Base-by-base conservation (phyloP, 176 grass and related monocot genomes). In the Oryza nivara region DNA sequence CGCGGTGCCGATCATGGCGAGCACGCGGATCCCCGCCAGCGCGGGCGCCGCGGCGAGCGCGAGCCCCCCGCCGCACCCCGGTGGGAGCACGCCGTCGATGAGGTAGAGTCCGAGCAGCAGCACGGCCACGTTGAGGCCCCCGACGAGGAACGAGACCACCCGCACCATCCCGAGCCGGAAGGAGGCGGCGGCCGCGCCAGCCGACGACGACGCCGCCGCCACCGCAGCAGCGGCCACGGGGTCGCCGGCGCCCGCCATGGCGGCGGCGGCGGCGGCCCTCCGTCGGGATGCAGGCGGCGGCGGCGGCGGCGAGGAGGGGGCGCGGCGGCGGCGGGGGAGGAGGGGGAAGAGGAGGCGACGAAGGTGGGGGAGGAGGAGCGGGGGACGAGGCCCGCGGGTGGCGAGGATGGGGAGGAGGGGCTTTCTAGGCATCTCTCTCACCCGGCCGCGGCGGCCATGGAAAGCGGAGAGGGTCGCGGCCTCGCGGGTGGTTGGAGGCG, bases 91-190 rank as follows among this genome's bases (percentile, higher is more conserved):
- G 73, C 70, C 83, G 43, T 85, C 80, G 43, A 95, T 43, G 65
- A 98, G 68, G 78, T 90, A 86, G 5, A 81, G 69, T 3, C 96
- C 96, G 3, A 95, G 89, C 67, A 98, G 78, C 61, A 95, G 77
- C 45, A 98, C 81, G 13, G 75, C 80, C 41, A 92, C 70, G 45
- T 98, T 98, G 40, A 91, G 85, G 58, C 82, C 47, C 26, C 93
- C 96, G 2, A 95, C 85, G 34, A 98, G 80, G 80, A 95, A 82
- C 10, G 96, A 93, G 64, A 89, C 87, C 63, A 85, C 88, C 78
- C 93, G 82, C 79, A 97, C 80, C 91, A 91, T 97, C 51, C 95
- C 91, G 83, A 95, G 46, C 85, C 85, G 87, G 46, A 94, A 93
- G 83, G 85, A 80, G 40, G 87, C 54, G 16, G 54, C 54, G 11